phyloP scores from a whole-genome alignment of 1,284 basidiomycete genomes.

The Lentinula novae-zelandiae region DNA sequence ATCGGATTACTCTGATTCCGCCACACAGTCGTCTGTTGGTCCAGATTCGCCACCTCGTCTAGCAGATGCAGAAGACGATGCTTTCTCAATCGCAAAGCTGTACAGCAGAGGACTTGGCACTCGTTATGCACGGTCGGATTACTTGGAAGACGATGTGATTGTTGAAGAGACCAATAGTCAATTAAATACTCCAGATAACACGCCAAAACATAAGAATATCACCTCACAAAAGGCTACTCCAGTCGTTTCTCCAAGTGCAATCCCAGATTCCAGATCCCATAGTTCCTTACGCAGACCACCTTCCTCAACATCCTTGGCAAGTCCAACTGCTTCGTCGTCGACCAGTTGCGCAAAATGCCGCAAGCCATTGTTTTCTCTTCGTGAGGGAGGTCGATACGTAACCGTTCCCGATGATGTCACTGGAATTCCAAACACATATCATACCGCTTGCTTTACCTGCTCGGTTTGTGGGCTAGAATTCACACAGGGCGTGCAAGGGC shows the following conservation, averaged over 20 bases:
- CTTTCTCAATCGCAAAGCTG: conserved; percentile 20
- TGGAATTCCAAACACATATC: conserved; percentile 54
- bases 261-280: background rate
- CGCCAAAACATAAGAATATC: conserved; percentile 15
- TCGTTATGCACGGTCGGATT: conserved; percentile 23
- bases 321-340: conserved; percentile 20
- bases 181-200: conserved; percentile 25
- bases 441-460: conserved; percentile 72
- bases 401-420: conserved; percentile 58
- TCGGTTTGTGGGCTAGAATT: conserved; percentile 60
- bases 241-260: conserved; percentile 11
- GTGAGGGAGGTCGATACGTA: conserved; percentile 56
- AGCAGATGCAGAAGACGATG: conserved; percentile 20
- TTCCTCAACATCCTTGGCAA: conserved; percentile 4
- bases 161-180: conserved; percentile 30
- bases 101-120: conserved; percentile 18
- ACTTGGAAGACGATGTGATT: conserved; percentile 24
- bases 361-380: conserved; percentile 51
- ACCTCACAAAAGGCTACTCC: conserved; percentile 9
- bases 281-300: background rate
- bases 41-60: conserved; percentile 50
- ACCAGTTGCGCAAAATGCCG: conserved; percentile 53
- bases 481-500: conserved; percentile 54
- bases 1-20: conserved; percentile 58
- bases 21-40: conserved; percentile 47